These are phyloP conservation scores for Pichia sp. DNA, from an alignment of 1,139 yeast genomes.

Conservation along the genomic window DNA sequence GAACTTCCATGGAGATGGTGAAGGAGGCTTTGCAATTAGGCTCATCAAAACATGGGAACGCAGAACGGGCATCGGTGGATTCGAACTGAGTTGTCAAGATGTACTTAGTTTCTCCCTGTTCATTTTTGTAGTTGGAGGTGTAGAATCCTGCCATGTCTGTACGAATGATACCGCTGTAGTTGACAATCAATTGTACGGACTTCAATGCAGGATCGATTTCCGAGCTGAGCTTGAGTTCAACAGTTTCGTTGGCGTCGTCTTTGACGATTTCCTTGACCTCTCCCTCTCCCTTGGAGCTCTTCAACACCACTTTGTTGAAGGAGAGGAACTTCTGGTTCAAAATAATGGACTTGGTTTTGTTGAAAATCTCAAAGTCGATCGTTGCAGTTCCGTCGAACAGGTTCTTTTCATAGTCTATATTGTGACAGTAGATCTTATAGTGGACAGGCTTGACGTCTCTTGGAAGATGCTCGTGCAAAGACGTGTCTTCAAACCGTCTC, in stretches of 20 bases:
- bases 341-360: slow-evolving; percentile 37
- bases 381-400: slow-evolving; percentile 41
- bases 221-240: slow-evolving; percentile 49
- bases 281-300: slow-evolving; percentile 20
- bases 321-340: slow-evolving; percentile 40
- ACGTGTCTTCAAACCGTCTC: slow-evolving; percentile 25
- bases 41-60: slow-evolving; percentile 89
- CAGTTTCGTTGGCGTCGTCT: slow-evolving; percentile 48
- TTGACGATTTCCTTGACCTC: slow-evolving; percentile 14
- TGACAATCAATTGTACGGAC: slow-evolving; percentile 34
- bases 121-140: slow-evolving; percentile 58
- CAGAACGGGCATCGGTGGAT: slow-evolving; percentile 84
- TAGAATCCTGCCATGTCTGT: slow-evolving; percentile 84
- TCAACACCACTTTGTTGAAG: slow-evolving; percentile 18
- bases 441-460: slow-evolving; percentile 39
- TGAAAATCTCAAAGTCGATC: slow-evolving; percentile 37
- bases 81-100: slow-evolving; percentile 87
- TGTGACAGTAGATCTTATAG: slow-evolving; percentile 39
- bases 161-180: slow-evolving; percentile 47
- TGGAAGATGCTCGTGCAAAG: slow-evolving; percentile 44
- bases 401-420: slow-evolving; percentile 33
- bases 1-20: slow-evolving; percentile 59
- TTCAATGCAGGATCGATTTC: slow-evolving; percentile 37
- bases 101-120: slow-evolving; percentile 46
- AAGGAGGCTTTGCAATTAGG: slow-evolving; percentile 81